These are phyloP conservation scores for Coprinellus aureogranulatus DNA, from an alignment of 768 basidiomycete genomes.

Conservation along the genomic window DNA sequence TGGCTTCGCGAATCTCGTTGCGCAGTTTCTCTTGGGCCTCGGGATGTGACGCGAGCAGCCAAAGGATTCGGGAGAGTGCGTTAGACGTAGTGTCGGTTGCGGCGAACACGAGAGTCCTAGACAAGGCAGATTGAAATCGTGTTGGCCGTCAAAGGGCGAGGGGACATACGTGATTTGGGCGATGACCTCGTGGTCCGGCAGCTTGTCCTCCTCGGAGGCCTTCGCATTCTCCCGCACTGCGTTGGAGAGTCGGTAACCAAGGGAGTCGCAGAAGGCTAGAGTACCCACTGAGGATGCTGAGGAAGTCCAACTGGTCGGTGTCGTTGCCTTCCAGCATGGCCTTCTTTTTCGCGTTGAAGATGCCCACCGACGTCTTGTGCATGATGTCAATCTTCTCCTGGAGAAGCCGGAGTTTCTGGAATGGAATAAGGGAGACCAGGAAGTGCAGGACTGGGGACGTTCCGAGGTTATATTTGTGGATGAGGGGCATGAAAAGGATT, in stretches of 20 bases:
- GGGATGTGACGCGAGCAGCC: slow-evolving; percentile 29
- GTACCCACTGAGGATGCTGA: slow-evolving; percentile 45
- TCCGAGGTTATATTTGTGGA: slow-evolving; percentile 25
- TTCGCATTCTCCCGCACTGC: slow-evolving; percentile 40
- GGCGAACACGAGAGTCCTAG: slow-evolving; percentile 37
- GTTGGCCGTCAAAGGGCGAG: no score
- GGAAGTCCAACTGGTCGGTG: slow-evolving; percentile 42
- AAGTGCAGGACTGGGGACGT: slow-evolving; percentile 29
- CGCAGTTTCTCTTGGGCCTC: slow-evolving; percentile 38
- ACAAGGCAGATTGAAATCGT: background rate
- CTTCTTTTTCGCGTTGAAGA: slow-evolving; percentile 36
- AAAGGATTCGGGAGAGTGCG: slow-evolving; percentile 32
- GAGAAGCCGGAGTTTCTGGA: slow-evolving; percentile 18
- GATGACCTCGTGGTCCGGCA: slow-evolving; percentile 37
- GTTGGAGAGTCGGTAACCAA: background rate
- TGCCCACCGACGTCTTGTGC: slow-evolving; percentile 31
- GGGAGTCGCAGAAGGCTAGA: background rate
- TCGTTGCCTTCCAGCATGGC: slow-evolving; percentile 33
- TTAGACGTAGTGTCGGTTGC: slow-evolving; percentile 42
- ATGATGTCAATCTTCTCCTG: slow-evolving; percentile 32
- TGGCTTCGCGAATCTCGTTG: slow-evolving; percentile 30
- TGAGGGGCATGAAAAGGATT: slow-evolving; percentile 20
- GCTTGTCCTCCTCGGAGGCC: slow-evolving; percentile 26
- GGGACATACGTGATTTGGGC: slow-evolving; percentile 33
- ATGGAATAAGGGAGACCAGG: slow-evolving; percentile 31